These are phyloP conservation scores for Botrytis galanthina DNA, from an alignment of 2,329 filamentous ascomycete genomes.

Conservation along the genomic window DNA sequence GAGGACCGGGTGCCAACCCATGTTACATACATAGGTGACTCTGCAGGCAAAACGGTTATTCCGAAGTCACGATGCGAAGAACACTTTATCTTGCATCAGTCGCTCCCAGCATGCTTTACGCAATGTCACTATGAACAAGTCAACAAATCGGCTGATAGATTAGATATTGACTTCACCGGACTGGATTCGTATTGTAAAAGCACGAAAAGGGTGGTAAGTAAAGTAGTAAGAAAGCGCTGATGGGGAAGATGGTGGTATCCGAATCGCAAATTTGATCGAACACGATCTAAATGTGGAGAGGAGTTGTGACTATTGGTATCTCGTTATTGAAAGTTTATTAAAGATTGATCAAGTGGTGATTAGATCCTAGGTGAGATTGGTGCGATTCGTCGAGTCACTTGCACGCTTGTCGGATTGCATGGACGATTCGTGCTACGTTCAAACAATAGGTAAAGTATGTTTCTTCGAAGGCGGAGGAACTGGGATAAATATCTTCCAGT, in stretches of 20 bases:
- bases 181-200: background rate
- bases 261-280: background rate
- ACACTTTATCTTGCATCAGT: background rate
- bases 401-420: background rate
- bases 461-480: background rate
- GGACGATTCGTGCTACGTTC: background rate
- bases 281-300: background rate
- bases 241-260: background rate
- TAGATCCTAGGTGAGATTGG: constrained; percentile 1
- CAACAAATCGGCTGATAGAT: constrained; percentile 9
- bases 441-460: background rate
- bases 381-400: background rate
- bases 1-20: background rate
- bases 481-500: constrained; percentile 19
- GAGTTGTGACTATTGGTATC: background rate
- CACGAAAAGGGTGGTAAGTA: background rate
- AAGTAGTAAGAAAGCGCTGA: background rate
- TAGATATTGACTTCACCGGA: background rate
- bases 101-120: background rate
- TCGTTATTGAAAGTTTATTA: background rate
- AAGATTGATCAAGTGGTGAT: background rate
- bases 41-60: background rate
- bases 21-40: background rate
- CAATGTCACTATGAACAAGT: constrained; percentile 10
- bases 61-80: constrained; percentile 11